Evolutionary conservation across 2,329 filamentous ascomycete species (phyloP), one percentile per base, ranked within the genome.

Genomic region (Botrytis aclada): DNA sequence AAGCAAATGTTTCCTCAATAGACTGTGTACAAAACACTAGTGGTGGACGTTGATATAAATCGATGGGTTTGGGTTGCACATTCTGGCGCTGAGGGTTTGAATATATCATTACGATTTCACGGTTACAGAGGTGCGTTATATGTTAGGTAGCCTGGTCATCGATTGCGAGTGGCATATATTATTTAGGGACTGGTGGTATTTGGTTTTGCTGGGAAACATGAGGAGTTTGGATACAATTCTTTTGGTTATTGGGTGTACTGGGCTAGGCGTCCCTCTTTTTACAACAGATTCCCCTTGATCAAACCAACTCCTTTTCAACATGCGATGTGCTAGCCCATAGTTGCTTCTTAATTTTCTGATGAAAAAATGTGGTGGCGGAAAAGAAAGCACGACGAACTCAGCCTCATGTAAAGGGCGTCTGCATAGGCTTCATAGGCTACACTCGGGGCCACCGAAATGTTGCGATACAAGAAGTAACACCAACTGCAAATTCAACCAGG

Each of bases 1-100:
- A 88, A 88, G 77, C 85, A 86, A 76, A 89, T 93, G 84, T 84
- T 92, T 65, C 91, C 91, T 9, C 87, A 90, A 83, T 91, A 82
- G 34, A 14, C 16, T 41, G n/a, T 56, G 47, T 67, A 20, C 32
- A 20, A 41, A 37, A 56, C 39, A 72, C 41, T 63, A 62, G 22
- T 63, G 39, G 29, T 37, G 34, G 9, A 60, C 32, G 37, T 32
- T 58, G 58, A 43, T 60, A 62, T 62, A 32, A 34, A 32, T 51
- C 32, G 58, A 61, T n/a, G 54, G 71, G 72, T 22, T 61, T 65
- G 74, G 73, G 74, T 72, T 75, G 75, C 76, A 77, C 75, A 77
- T 75, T 74, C 56, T 73, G 69, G 77, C 67, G 78, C 75, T 74
- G 54, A 70, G 76, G 74, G 75, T 70, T 73, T 76, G 76, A 75